A percentile compares a stretch with the other conserved stretches of the same genome.
phyloP scores from a whole-genome alignment of 768 basidiomycete species.

The Pluteus cervinus region DNA sequence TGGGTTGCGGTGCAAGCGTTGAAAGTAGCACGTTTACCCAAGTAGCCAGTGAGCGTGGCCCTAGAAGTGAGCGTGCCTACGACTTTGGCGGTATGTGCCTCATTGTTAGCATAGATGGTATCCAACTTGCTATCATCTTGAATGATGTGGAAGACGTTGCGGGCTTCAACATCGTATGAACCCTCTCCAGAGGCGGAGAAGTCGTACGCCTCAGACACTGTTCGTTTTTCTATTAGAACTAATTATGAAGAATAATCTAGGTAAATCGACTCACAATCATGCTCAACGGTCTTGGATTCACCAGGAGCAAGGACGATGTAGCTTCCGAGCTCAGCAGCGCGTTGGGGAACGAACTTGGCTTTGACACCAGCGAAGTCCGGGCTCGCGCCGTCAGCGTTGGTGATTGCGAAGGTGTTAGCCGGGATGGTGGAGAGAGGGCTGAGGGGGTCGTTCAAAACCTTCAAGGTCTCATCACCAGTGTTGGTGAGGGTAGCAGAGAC shows the following conservation, averaged over 20 bases:
- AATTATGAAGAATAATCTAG: not conserved
- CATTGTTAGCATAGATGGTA: not conserved
- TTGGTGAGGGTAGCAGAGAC: slow-evolving; percentile 4
- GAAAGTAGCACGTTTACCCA: not conserved
- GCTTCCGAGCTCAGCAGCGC: not conserved
- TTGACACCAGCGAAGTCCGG: slow-evolving; percentile 5
- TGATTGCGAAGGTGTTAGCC: slow-evolving; percentile 4
- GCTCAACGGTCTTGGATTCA: slow-evolving; percentile 4
- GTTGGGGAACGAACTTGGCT: slow-evolving; percentile 4
- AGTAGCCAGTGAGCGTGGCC: not conserved
- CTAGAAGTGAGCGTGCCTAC: not conserved
- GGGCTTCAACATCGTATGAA: slow-evolving; percentile 1
- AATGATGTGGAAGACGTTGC: slow-evolving; percentile 1
- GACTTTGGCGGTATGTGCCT: slow-evolving; percentile 3
- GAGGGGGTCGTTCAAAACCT: slow-evolving; percentile 3
- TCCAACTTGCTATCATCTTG: not conserved
- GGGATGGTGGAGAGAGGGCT: slow-evolving; percentile 4
- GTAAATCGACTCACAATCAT: slow-evolving; percentile 6
- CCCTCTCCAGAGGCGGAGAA: slow-evolving; percentile 1
- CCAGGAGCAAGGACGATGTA: slow-evolving; percentile 4
- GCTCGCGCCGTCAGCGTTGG: not conserved
- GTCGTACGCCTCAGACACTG: slow-evolving; percentile 6
- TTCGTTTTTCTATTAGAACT: not conserved
- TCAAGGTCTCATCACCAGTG: not conserved
- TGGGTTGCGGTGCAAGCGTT: slow-evolving; percentile 30